A percentile compares a stretch with the other conserved stretches of the same genome.
These are phyloP conservation scores for Plasmodium berghei DNA, from an alignment of 169 alveolate genomes.

Conservation along the genomic window DNA sequence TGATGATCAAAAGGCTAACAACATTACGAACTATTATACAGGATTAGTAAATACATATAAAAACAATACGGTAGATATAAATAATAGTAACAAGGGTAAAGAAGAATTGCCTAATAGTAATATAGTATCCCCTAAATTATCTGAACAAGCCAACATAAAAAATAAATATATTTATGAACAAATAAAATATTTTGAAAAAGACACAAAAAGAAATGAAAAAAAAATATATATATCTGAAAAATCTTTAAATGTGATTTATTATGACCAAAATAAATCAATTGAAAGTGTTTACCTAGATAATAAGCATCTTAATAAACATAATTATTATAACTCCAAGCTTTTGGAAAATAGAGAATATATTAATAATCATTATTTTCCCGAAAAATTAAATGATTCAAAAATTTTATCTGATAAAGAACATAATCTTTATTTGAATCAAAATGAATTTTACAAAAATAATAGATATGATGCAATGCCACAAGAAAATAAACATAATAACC, in stretches of 20 bases:
- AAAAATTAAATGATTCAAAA: no score
- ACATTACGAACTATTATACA: background rate
- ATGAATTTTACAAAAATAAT: no score
- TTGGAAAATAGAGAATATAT: background rate
- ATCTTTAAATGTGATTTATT: background rate
- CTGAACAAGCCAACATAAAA: no score
- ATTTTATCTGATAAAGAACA: no score
- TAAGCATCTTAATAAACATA: background rate
- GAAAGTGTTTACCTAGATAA: background rate
- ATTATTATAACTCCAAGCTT: background rate
- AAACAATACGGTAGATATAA: background rate
- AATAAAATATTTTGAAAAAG: background rate
- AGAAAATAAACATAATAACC: no score
- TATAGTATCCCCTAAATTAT: no score
- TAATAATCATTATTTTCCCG: background rate
- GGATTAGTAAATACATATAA: background rate
- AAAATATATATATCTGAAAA: background rate
- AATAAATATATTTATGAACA: background rate
- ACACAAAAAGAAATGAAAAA: background rate
- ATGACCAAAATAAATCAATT: background rate
- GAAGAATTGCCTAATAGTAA: no score
- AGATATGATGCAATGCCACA: no score
- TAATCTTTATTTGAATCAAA: no score
- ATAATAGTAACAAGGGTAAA: background rate
- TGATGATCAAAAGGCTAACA: background rate